Evolutionary conservation across 306 rosid species (phyloP).

Genomic region (Betula pendula): DNA sequence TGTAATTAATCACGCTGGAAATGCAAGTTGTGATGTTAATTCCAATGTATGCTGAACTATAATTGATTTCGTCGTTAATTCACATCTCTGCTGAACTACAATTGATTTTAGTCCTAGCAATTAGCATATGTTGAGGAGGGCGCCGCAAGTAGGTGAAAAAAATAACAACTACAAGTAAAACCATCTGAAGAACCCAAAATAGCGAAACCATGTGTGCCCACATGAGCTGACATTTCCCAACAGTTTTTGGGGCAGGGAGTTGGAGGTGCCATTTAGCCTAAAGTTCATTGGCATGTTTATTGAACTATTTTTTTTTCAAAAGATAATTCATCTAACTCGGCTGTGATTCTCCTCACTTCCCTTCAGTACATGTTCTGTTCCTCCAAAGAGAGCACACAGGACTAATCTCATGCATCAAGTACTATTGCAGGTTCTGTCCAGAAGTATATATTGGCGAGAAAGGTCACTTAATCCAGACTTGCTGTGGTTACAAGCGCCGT

Average conservation of each 20-base stretch:
- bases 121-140: too few species aligned
- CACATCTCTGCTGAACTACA: background rate
- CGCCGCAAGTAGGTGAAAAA: background rate
- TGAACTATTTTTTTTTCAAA: too few species aligned
- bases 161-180: background rate
- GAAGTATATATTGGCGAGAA: constrained; percentile 69
- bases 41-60: background rate
- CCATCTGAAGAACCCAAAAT: background rate
- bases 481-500: constrained; percentile 62
- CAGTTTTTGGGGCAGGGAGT: background rate
- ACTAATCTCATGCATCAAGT: constrained; percentile 17
- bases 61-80: background rate
- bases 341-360: background rate
- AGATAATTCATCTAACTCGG: background rate
- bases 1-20: background rate
- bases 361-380: background rate
- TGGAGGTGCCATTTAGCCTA: background rate
- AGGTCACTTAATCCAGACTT: constrained; percentile 76
- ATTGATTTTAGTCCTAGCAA: background rate
- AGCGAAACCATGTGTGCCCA: background rate
- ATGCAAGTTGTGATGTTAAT: background rate
- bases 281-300: background rate
- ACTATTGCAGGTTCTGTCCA: constrained; percentile 66
- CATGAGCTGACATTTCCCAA: too few species aligned
- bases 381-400: constrained; percentile 9